Conservation (phyloP, 2,329 filamentous ascomycete species). For the Trichoderma sp. region DNA sequence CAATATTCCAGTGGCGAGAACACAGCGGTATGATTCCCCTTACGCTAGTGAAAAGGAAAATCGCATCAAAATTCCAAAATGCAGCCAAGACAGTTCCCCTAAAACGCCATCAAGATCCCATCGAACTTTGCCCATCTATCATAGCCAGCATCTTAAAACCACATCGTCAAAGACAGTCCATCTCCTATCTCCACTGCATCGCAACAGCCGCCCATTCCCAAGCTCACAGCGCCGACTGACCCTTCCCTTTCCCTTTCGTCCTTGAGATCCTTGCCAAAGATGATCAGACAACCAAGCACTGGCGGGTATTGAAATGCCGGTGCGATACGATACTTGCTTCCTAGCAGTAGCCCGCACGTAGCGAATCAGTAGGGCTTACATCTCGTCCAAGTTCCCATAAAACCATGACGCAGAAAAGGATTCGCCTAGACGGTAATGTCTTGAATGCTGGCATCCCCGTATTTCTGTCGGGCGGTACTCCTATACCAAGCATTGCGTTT, state of each 20-base stretch:
- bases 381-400: too few species aligned
- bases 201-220: neutral
- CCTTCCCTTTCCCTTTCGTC: neutral
- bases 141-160: neutral
- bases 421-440: neutral
- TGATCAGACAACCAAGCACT: neutral
- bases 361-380: neutral
- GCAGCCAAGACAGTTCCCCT: neutral
- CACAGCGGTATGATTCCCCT: neutral
- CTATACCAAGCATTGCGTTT: neutral
- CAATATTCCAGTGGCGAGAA: neutral
- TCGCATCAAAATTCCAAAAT: neutral
- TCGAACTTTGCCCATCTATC: neutral
- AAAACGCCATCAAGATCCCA: conserved; percentile 1
- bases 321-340: neutral
- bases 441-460: neutral
- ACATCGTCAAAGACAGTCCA: neutral
- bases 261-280: neutral
- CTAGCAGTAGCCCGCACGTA: neutral
- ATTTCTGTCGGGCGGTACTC: neutral
- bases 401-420: neutral
- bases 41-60: neutral
- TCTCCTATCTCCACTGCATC: neutral
- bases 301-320: neutral
- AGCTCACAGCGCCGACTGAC: neutral